Conservation (phyloP, 2,329 filamentous ascomycete genomes). For the Fusarium staphyleae region DNA sequence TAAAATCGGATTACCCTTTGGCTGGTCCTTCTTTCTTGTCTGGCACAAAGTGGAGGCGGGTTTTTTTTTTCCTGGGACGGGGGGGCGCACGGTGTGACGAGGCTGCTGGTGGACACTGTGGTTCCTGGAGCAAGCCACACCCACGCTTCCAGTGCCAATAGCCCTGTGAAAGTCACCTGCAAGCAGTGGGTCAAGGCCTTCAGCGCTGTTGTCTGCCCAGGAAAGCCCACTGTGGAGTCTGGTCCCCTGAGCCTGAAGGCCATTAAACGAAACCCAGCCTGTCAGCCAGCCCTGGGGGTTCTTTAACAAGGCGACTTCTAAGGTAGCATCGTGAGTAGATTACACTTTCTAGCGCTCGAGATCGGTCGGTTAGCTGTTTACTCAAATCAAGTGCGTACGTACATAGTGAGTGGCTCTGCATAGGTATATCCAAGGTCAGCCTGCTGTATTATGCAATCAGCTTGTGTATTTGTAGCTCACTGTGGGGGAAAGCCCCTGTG, state of each 20-base stretch:
- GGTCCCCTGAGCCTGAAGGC: slow-evolving; percentile 26
- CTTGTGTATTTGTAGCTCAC: slow-evolving; percentile 23
- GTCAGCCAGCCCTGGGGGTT: background rate
- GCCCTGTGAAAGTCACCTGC: background rate
- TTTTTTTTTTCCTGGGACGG: slow-evolving; percentile 30
- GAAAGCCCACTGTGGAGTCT: slow-evolving; percentile 29
- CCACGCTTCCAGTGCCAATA: background rate
- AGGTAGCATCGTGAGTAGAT: background rate
- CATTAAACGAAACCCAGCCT: background rate
- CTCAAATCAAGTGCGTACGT: too few relatives aligned
- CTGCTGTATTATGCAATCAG: too few relatives aligned
- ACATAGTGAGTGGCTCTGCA: too few relatives aligned
- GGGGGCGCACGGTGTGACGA: slow-evolving; percentile 11
- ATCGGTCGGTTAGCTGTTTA: too few relatives aligned
- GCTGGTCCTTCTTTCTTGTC: background rate
- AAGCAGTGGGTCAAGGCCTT: slow-evolving; percentile 10
- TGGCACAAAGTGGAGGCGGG: slow-evolving; percentile 32
- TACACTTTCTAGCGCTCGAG: too few relatives aligned
- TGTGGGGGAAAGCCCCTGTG: slow-evolving; percentile 20
- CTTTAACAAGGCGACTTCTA: background rate
- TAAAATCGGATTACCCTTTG: slow-evolving; percentile 9
- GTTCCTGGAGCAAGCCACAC: slow-evolving; percentile 13
- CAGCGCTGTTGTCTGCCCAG: slow-evolving; percentile 25
- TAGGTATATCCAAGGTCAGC: too few relatives aligned
- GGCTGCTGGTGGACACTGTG: slow-evolving; percentile 18